phyloP scores from a whole-genome alignment of 352 stramenopile genomes.

The Phytophthora nicotianae region DNA sequence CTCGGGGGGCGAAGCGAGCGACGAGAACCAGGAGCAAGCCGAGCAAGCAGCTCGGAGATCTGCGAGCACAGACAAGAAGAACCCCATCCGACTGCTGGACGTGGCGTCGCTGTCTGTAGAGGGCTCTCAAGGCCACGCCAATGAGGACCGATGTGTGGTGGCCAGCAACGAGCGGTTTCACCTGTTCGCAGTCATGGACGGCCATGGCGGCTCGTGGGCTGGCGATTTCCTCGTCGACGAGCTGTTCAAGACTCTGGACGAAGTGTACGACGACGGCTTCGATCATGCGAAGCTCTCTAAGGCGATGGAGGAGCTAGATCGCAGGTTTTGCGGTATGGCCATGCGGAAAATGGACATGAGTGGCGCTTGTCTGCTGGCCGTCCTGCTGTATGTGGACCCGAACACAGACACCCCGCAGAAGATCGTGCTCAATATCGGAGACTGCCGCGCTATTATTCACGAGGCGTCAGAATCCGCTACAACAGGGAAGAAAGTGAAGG shows the following conservation, averaged over 20 bases:
- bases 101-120: slow-evolving; percentile 51
- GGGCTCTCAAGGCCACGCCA: slow-evolving; percentile 59
- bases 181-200: slow-evolving; percentile 76
- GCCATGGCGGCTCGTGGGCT: slow-evolving; percentile 65
- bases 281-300: slow-evolving; percentile 32
- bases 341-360: slow-evolving; percentile 53
- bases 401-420: slow-evolving; percentile 41
- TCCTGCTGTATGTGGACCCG: slow-evolving; percentile 57
- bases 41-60: slow-evolving; percentile 6
- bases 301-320: slow-evolving; percentile 57
- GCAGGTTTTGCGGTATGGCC: slow-evolving; percentile 46
- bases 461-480: slow-evolving; percentile 27
- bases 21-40: slow-evolving; percentile 21
- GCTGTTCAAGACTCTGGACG: slow-evolving; percentile 53
- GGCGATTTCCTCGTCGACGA: slow-evolving; percentile 61
- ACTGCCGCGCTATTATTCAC: slow-evolving; percentile 68
- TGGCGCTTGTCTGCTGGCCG: slow-evolving; percentile 65
- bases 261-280: slow-evolving; percentile 49
- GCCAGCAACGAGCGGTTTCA: slow-evolving; percentile 58
- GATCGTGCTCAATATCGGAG: slow-evolving; percentile 75
- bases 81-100: slow-evolving; percentile 42
- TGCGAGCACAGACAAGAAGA: slow-evolving; percentile 27
- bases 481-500: slow-evolving; percentile 15
- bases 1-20: slow-evolving; percentile 13
- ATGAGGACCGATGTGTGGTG: slow-evolving; percentile 73